Base-by-base conservation (phyloP, 768 basidiomycete species). In the Suillus variegatus region DNA sequence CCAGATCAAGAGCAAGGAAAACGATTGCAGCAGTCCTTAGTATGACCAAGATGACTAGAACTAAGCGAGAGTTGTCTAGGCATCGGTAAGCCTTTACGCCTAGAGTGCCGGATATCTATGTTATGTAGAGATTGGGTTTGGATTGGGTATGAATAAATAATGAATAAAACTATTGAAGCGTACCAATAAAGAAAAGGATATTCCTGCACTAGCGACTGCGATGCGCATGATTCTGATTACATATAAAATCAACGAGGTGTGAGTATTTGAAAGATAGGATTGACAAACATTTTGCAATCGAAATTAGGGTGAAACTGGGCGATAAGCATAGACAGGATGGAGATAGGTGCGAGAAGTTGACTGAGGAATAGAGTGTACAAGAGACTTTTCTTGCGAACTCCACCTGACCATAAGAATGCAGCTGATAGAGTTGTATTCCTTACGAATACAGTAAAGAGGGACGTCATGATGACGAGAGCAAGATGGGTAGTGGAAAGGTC, bases 21-120 rank as follows among this genome's bases (percentile, higher is more conserved):
- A 74, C 75, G 3, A 80, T 71, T 16, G 83, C 82, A 28, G 80
- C 78, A 32, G 75, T 69, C 64, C 83, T 82, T 25, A 88, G 78
- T 18, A 81, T 54, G 4, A 70, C 70, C 49, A 89, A 70, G 18
- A 80, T 69, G 28, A 79, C 67, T 16, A 85, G 77, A 61, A 91
- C 82, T 62, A 86, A 67, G n/a, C 80, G 80, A n/a, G 86, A 83
- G 65, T 85, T 83, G 72, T 86, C 82, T 67, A 89, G 75, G 69
- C 88, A 90, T 69, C 83, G 84, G 69, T 89, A 90, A 10, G 85
- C 87, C 72, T 91, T 91, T 69, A 85, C 77, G 16, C 89, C 89
- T 41, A 88, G 77, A 38, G 89, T 85, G 35, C 87, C 88, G 0
- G 86, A 82, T 51, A 89, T 81, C 89, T 89, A 43, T 64, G 36